A percentile compares a stretch with the other conserved stretches of the same genome.
Evolutionary conservation across 371 early-diverging fungal species (phyloP).

Genomic region (Mortierella sp.): DNA sequence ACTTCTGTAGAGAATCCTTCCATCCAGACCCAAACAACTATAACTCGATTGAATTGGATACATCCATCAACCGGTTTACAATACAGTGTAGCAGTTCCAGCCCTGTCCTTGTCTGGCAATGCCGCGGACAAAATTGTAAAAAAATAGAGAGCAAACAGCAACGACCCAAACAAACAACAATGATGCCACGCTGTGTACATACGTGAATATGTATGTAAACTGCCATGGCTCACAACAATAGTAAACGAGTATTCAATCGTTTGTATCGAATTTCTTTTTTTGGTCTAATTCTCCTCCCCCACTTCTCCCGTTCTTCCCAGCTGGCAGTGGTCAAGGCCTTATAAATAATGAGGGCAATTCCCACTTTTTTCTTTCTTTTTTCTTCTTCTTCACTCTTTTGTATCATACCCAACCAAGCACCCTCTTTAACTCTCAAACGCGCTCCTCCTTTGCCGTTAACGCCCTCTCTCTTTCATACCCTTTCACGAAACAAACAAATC

Average conservation of each 20-base stretch:
- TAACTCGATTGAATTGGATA: not conserved
- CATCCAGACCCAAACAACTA: not conserved
- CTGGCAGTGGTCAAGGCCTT: not conserved
- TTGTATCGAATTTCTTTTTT: not conserved
- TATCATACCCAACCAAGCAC: slow-evolving; percentile 12
- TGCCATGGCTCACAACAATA: not conserved
- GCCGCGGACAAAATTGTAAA: slow-evolving; percentile 6
- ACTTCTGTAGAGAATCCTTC: slow-evolving; percentile 7
- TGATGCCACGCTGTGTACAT: slow-evolving; percentile 4
- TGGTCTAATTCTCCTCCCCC: slow-evolving; percentile 6
- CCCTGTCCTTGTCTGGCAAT: not conserved
- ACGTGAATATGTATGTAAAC: not conserved
- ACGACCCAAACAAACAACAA: slow-evolving; percentile 4
- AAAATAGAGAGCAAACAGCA: slow-evolving; percentile 6
- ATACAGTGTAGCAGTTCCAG: not conserved
- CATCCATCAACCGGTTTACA: not conserved
- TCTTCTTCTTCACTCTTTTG: slow-evolving; percentile 4
- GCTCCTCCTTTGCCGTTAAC: not conserved
- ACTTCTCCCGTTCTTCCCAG: slow-evolving; percentile 11
- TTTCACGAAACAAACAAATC: slow-evolving; percentile 12
- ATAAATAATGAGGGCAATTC: not conserved
- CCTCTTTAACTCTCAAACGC: not conserved
- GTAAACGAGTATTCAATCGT: not conserved
- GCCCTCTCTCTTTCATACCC: not conserved
- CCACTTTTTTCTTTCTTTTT: slow-evolving; percentile 10